A percentile compares a stretch with the other conserved stretches of the same genome.
Conservation (phyloP, 129 eudicot genomes). For the Artemisia argyi region DNA sequence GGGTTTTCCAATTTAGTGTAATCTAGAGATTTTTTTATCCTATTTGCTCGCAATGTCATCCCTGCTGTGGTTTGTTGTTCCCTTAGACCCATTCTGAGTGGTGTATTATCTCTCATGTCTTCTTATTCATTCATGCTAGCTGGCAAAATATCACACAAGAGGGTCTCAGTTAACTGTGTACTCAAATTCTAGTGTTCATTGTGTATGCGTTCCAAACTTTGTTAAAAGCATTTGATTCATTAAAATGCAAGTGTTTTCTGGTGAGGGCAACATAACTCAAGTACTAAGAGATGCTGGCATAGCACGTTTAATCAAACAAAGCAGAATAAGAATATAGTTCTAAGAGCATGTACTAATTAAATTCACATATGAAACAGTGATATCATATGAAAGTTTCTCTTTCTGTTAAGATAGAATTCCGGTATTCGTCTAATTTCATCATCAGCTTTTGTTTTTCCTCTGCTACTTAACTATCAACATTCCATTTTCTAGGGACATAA, state of each 20-base stretch:
- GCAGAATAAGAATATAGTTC: neutral
- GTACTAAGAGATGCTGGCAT: constrained; percentile 10
- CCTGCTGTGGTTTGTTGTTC: constrained; percentile 42
- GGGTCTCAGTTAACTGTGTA: constrained; percentile 6
- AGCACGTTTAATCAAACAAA: neutral
- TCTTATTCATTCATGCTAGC: constrained; percentile 23
- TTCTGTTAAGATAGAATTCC: neutral
- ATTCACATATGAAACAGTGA: constrained; percentile 15
- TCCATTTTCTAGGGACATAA: neutral
- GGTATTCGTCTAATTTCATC: neutral
- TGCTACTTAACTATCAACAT: neutral
- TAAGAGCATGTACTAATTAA: constrained; percentile 5
- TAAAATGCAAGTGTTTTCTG: neutral
- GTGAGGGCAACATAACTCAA: neutral
- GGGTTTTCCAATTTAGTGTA: constrained; percentile 44
- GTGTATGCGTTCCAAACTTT: neutral
- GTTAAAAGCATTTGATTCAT: neutral
- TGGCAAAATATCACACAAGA: constrained; percentile 18
- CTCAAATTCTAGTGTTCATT: neutral
- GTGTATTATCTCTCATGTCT: constrained; percentile 45
- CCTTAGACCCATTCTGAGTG: constrained; percentile 34
- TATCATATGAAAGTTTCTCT: neutral
- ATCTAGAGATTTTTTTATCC: constrained; percentile 34
- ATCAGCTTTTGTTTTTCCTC: neutral
- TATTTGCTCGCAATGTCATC: constrained; percentile 37